A percentile compares a stretch with the other conserved stretches of the same genome.
Conservation (phyloP, 768 basidiomycete species). For the Amanita thiersii region DNA sequence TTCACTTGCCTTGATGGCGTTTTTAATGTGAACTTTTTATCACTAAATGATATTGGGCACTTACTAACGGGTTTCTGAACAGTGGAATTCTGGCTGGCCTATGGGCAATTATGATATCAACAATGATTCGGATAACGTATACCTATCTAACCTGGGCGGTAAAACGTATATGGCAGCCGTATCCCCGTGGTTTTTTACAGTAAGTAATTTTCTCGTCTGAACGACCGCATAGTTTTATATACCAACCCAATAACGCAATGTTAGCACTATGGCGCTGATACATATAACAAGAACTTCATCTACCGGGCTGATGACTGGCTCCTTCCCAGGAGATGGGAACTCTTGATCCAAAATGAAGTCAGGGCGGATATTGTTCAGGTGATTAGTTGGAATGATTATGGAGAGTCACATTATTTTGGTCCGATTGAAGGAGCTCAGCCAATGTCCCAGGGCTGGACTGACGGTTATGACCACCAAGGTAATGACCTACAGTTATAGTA, state of each 20-base stretch:
- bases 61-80: slow-evolving; percentile 2
- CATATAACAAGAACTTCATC: slow-evolving; percentile 54
- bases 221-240: neutral
- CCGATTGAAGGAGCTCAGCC: slow-evolving; percentile 56
- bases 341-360: slow-evolving; percentile 32
- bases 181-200: slow-evolving; percentile 65
- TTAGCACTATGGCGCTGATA: slow-evolving; percentile 42
- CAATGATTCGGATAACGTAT: slow-evolving; percentile 21
- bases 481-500: slow-evolving; percentile 5
- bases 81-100: slow-evolving; percentile 53
- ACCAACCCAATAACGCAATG: neutral
- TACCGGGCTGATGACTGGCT: slow-evolving; percentile 53
- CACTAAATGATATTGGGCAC: neutral
- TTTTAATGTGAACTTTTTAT: slow-evolving; percentile 27
- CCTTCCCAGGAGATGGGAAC: slow-evolving; percentile 50
- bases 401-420: slow-evolving; percentile 70
- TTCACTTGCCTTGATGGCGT: slow-evolving; percentile 41
- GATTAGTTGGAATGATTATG: slow-evolving; percentile 64
- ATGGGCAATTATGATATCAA: slow-evolving; percentile 23
- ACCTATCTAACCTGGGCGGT: slow-evolving; percentile 19
- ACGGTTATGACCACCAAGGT: slow-evolving; percentile 43
- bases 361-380: slow-evolving; percentile 35
- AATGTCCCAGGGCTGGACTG: slow-evolving; percentile 53
- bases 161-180: slow-evolving; percentile 35
- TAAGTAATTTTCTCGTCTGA: slow-evolving; percentile 10